Percentiles rank a stretch among this genome's conserved stretches.
These are phyloP conservation scores for Trichoderma sp. DNA, from an alignment of 2,329 filamentous ascomycete species.

Conservation along the genomic window DNA sequence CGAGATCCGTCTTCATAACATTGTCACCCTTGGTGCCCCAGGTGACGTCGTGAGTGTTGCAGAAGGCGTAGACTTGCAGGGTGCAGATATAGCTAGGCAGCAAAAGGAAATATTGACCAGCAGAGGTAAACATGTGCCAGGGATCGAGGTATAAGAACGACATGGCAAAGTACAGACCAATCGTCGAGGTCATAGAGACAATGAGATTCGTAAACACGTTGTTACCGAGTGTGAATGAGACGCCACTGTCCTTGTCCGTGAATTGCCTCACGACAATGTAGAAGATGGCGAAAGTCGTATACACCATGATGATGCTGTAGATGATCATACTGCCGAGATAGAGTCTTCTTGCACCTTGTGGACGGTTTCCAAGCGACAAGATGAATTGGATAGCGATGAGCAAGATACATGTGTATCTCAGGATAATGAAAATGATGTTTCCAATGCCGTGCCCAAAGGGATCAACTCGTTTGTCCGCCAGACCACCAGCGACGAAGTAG, in stretches of 20 bases:
- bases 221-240: conserved; percentile 63
- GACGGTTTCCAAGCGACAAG: conserved; percentile 90
- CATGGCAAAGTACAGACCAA: conserved; percentile 95
- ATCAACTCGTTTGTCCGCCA: conserved; percentile 74
- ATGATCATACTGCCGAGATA: conserved; percentile 85
- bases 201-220: conserved; percentile 95
- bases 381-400: conserved; percentile 96
- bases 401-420: conserved; percentile 81
- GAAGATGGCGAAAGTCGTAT: conserved; percentile 84
- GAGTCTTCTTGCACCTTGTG: conserved; percentile 88
- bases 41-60: conserved; percentile 97
- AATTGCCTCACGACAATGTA: conserved; percentile 89
- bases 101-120: conserved; percentile 86
- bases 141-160: conserved; percentile 95
- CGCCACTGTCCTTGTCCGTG: conserved; percentile 43
- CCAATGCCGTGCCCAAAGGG: conserved; percentile 89
- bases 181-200: conserved; percentile 80
- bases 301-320: conserved; percentile 93
- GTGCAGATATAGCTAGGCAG: conserved; percentile 95
- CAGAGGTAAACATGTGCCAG: conserved; percentile 97
- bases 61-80: conserved; percentile 96
- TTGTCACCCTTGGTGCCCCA: conserved; percentile 99
- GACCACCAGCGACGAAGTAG: conserved; percentile 92
- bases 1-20: conserved; percentile 86
- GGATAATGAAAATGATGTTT: conserved; percentile 76